A percentile compares a stretch with the other conserved stretches of the same genome.
phyloP scores from a whole-genome alignment of 2,329 filamentous ascomycete genomes.

The Fusarium sp. region DNA sequence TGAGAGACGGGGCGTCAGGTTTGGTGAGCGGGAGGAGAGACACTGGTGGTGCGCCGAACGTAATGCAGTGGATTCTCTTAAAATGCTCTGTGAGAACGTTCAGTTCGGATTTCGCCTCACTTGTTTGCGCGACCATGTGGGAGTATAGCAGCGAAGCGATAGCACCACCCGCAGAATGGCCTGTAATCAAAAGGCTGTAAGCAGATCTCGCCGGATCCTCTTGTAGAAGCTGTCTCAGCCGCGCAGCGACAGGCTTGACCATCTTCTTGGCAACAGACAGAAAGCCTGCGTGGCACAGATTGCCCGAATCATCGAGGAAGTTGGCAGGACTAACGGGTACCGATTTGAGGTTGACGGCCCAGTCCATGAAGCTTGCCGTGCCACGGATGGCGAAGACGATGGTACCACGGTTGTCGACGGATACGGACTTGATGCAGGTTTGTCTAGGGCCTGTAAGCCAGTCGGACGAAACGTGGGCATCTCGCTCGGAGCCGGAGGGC shows the following conservation, averaged over 20 bases:
- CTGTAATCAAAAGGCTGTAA: constrained; percentile 83
- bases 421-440: constrained; percentile 85
- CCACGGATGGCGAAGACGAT: constrained; percentile 88
- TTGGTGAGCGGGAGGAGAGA: constrained; percentile 75
- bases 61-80: constrained; percentile 84
- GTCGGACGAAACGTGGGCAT: constrained; percentile 77
- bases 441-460: constrained; percentile 82
- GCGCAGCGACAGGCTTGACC: constrained; percentile 76
- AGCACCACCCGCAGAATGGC: constrained; percentile 87
- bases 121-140: constrained; percentile 77
- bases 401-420: constrained; percentile 80
- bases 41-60: constrained; percentile 85
- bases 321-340: constrained; percentile 72
- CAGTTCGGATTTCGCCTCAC: constrained; percentile 72
- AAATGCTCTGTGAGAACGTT: constrained; percentile 76
- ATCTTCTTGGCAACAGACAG: constrained; percentile 80
- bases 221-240: constrained; percentile 75
- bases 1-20: constrained; percentile 60
- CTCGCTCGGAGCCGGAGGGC: constrained; percentile 70
- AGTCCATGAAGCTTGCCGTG: constrained; percentile 84
- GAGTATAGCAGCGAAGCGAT: constrained; percentile 82
- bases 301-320: constrained; percentile 82
- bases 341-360: constrained; percentile 83
- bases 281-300: constrained; percentile 85
- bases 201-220: constrained; percentile 75